Base-by-base conservation (phyloP, 2,329 filamentous ascomycete genomes). In the Rosellinia necatrix region DNA sequence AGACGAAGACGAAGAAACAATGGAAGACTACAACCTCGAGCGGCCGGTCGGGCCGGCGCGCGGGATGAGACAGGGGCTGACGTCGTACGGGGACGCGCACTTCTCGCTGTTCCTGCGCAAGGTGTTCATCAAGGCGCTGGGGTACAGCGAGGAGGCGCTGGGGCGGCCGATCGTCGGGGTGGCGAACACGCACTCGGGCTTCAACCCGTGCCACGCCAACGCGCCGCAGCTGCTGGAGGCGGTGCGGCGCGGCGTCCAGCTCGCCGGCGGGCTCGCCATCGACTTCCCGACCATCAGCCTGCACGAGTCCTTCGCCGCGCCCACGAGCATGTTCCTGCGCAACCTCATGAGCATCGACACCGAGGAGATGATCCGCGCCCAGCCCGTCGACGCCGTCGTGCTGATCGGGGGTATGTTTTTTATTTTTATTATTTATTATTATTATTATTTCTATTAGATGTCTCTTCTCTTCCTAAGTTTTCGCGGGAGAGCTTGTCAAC, bases 281-380 rank as follows among this genome's bases (percentile, higher is more conserved):
- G 87, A 90, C 32, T 91, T 91, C 61, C 88, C 88, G 0, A 91
- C 88, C 0, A 90, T 91, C 51, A 89, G 84, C 59, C 67, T 91
- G 0, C 84, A 88, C 62, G 88, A 91, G 76, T 81, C 78, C 2
- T 91, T 91, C 67, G 78, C 87, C 0, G 76, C 80, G 40, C 88
- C 88, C 2, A 90, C 88, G 4, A 90, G 87, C 72, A 90, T 91
- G 88, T 90, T 85, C 52, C 67, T 91, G 43, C 73, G 88, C 27
- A 91, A 91, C 61, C 66, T 91, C 53, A 91, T 91, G 88, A 87
- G 84, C 62, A 89, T 91, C 85, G 88, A 91, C 66, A 91, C 88
- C 0, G 88, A 91, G 69, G 88, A 91, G 74, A 91, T 91, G 88
- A 85, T 90, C 49, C 76, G 76, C 38, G 87, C 87, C 0, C 88